These are phyloP conservation scores for Linnemannia hyalina DNA, from an alignment of 192 early-diverging fungal genomes.

Conservation along the genomic window DNA sequence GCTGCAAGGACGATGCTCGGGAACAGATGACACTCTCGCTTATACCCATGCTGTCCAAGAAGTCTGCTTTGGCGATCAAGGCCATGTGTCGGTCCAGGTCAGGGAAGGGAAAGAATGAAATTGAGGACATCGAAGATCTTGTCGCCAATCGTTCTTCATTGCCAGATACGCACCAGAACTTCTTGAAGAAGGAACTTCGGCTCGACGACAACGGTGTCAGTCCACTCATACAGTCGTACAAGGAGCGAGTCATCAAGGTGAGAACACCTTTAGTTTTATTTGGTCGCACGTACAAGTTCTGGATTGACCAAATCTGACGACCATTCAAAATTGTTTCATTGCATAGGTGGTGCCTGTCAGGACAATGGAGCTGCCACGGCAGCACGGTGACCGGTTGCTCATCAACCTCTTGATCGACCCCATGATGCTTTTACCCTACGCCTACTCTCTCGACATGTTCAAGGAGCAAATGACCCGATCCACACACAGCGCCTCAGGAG, in stretches of 20 bases:
- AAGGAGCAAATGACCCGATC: slow-evolving; percentile 11
- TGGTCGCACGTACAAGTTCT: background rate
- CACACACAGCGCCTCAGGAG: background rate
- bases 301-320: background rate
- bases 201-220: slow-evolving; percentile 9
- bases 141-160: background rate
- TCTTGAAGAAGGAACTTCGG: slow-evolving; percentile 11
- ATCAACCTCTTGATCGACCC: slow-evolving; percentile 37
- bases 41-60: slow-evolving; percentile 41
- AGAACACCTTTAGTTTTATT: too few species aligned
- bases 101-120: background rate
- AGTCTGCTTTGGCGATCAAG: slow-evolving; percentile 36
- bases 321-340: background rate
- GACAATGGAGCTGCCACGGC: slow-evolving; percentile 34
- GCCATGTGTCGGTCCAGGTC: slow-evolving; percentile 9
- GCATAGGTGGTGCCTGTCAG: slow-evolving; percentile 23
- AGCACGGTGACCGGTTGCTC: slow-evolving; percentile 16
- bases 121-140: slow-evolving; percentile 44
- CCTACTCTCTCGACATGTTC: slow-evolving; percentile 30
- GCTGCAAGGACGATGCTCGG: slow-evolving; percentile 27
- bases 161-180: background rate
- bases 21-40: slow-evolving; percentile 34
- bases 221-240: slow-evolving; percentile 16
- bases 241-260: slow-evolving; percentile 12
- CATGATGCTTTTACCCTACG: slow-evolving; percentile 22